phyloP scores from a whole-genome alignment of 176 grass and related monocot genomes.

The Oryza coarctata region DNA sequence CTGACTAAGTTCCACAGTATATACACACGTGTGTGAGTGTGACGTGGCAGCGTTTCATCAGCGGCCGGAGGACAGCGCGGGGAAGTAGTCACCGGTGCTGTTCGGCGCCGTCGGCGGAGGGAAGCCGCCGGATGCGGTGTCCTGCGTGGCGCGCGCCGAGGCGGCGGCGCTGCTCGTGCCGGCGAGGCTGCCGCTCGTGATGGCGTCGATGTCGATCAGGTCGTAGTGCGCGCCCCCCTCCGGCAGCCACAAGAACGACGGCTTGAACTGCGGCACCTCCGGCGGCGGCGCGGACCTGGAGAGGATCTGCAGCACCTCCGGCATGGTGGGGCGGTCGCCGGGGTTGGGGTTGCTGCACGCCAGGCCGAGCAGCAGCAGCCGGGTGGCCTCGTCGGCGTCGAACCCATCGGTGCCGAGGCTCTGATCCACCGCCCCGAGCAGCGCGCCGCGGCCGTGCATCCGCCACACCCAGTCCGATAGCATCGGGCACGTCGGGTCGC shows the following conservation, averaged over 20 bases:
- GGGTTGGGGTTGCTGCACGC: constrained; percentile 71
- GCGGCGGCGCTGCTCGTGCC: neutral
- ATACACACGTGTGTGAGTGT: neutral
- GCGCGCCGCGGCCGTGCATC: constrained; percentile 48
- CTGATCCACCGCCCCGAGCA: constrained; percentile 61
- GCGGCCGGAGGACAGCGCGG: constrained; percentile 39
- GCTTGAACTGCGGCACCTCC: constrained; percentile 61
- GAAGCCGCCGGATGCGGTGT: constrained; percentile 10
- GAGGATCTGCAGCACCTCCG: constrained; percentile 47
- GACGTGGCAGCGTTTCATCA: neutral
- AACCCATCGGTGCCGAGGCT: constrained; percentile 26
- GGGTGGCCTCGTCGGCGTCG: constrained; percentile 46
- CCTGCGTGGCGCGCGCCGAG: neutral
- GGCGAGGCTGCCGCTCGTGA: constrained; percentile 7
- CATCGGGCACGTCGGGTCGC: neutral
- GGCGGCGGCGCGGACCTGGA: constrained; percentile 45
- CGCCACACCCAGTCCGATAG: constrained; percentile 80
- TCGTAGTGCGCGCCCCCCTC: neutral
- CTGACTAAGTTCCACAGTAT: neutral
- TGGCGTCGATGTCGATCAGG: constrained; percentile 30
- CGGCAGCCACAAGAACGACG: constrained; percentile 67
- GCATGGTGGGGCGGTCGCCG: constrained; percentile 57
- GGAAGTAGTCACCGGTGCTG: constrained; percentile 32
- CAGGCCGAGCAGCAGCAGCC: constrained; percentile 72
- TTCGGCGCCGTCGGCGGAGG: neutral